Conservation (phyloP, 805 yeast genomes). For the Candida berthetii region DNA sequence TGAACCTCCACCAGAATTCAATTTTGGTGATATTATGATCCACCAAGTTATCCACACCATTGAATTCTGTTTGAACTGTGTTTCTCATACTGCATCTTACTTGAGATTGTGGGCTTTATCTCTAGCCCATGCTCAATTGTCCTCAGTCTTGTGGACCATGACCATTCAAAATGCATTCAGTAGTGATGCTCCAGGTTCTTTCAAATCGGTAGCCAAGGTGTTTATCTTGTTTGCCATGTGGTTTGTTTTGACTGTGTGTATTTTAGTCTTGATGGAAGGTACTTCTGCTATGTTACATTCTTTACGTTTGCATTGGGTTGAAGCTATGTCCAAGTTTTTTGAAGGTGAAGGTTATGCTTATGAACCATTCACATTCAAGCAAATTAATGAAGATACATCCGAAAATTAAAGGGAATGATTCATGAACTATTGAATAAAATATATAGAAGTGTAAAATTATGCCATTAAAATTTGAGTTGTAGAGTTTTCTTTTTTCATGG, state of each 20-base stretch:
- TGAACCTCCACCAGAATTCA: slow-evolving; percentile 49
- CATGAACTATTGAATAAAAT: too few relatives aligned
- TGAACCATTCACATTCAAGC: slow-evolving; percentile 74
- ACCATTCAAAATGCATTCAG: slow-evolving; percentile 79
- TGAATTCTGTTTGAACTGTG: slow-evolving; percentile 95
- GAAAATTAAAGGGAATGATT: neutral
- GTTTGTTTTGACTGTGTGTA: slow-evolving; percentile 87
- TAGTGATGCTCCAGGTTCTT: slow-evolving; percentile 33
- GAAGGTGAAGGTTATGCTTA: slow-evolving; percentile 94
- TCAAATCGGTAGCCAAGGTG: slow-evolving; percentile 65
- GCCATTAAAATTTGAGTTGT: too few relatives aligned
- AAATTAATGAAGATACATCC: slow-evolving; percentile 1
- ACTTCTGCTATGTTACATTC: slow-evolving; percentile 99
- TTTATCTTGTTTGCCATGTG: slow-evolving; percentile 88
- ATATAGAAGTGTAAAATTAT: too few relatives aligned
- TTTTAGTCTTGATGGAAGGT: slow-evolving; percentile 96
- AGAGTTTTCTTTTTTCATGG: too few relatives aligned
- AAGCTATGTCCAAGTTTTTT: slow-evolving; percentile 96
- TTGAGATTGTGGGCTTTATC: slow-evolving; percentile 96
- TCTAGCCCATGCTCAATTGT: slow-evolving; percentile 93
- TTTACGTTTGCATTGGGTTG: slow-evolving; percentile 99
- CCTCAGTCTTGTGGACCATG: slow-evolving; percentile 95
- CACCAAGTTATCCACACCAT: slow-evolving; percentile 97
- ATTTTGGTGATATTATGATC: slow-evolving; percentile 91
- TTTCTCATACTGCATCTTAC: slow-evolving; percentile 97